Evolutionary conservation across 768 basidiomycete genomes (phyloP), one percentile per base, ranked within the genome.

Genomic region (Rhodosporidiobolus odoratus): DNA sequence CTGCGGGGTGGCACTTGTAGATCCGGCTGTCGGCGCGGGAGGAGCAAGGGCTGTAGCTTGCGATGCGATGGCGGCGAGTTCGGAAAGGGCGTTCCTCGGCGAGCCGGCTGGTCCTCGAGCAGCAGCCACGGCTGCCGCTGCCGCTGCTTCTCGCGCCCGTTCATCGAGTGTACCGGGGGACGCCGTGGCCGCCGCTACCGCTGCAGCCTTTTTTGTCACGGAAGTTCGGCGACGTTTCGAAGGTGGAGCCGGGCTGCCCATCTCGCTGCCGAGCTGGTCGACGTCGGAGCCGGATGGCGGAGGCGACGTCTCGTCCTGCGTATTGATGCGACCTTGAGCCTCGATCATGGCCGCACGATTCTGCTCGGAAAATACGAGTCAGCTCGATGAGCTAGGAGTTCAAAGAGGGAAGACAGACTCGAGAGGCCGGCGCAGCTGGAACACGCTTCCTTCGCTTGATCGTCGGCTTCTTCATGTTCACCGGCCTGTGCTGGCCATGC

Each of bases 391-490:
- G n/a, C n/a, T n/a, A 32, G 27, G 9, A 19, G 48, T 32, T 35
- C 40, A 4, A 16, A 7, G 13, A 10, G 27, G 17, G 37, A 10
- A 1, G 32, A 48, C 73, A 43, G 1, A 74, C 73, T 38, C 68
- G 69, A 15, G 62, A 59, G 30, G 56, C 52, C 19, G 69, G 62
- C 27, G 89, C 92, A 60, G 95, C 94, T 43, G 96, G 93, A 50
- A 99, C 94, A 75, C 96, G 88, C 81, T 98, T 98, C 74, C 96
- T 84, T 41, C 96, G 86, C 82, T 99, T 99, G 85, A 99, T 99
- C 75, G 96, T 92, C 7, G 91, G 90, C 83, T 98, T 97, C 82
- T 96, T 98, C 93, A 99, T 95, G 72, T 92, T 91, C 74, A 93
- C 94, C 47, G 96, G 96, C 45, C 96, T 87, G 77, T 97, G 93